Base-by-base conservation (phyloP, 108 stramenopile species). In the Nitzschia sp. region DNA sequence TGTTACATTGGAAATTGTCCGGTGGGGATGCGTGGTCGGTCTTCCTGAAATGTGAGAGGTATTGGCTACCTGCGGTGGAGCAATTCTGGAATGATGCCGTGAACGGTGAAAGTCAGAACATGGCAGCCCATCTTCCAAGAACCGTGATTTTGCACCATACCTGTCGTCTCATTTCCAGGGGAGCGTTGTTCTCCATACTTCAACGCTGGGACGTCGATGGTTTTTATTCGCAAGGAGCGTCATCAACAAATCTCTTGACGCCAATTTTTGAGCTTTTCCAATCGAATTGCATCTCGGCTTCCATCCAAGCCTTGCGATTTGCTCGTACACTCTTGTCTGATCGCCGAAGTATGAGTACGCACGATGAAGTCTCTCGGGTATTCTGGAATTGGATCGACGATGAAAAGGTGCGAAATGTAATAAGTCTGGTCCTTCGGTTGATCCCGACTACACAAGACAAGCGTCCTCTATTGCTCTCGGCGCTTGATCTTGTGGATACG, bases 341-440 rank as follows among this genome's bases (percentile, higher is more conserved):
- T 57, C 54, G 70, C 8, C n/a, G 48, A 46, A 59, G 46, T 21
- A 8, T 30, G 5, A 25, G 29, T 0, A 59, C 53, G 25, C 33
- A 77, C 46, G 76, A 77, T 42, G 70, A 77, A 5, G 26, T 70
- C 38, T 77, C 69, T 27, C 61, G 69, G 24, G 36, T 49, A 9
- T 3, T 77, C 27, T 77, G 76, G 76, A 28, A 49, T 35, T 51
- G 59, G 21, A n/a, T 77, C 21, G 64, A 70, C 24, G n/a, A 48
- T 1, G 30, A 27, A 4, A 18, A 53, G 21, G 58, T 66, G 19
- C 32, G 51, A 23, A 2, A 17, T 13, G 18, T 33, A 32, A 5
- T 59, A 1, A 21, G 38, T 2, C 11, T n/a, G n/a, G 32, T 66
- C 0, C 9, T 71, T 25, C 46, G 66, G 25, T 34, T 46, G 2